Evolutionary conservation across 2,329 filamentous ascomycete species (phyloP).

Genomic region (Beauveria brongniartii): DNA sequence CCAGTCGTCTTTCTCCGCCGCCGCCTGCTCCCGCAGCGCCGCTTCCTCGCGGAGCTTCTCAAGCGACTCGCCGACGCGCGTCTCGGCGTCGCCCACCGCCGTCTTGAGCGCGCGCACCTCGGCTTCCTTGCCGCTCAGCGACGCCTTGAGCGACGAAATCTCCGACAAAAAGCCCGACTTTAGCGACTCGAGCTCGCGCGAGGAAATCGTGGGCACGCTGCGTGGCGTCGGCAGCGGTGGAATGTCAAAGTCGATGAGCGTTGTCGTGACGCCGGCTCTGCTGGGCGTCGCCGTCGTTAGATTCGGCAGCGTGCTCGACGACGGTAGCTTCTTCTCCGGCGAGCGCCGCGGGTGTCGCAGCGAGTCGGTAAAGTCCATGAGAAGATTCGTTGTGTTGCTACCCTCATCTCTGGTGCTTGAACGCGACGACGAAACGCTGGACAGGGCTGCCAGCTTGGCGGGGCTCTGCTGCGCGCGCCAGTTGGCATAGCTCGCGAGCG

Average conservation of each 20-base stretch:
- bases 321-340: constrained; percentile 33
- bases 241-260: constrained; percentile 70
- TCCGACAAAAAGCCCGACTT: constrained; percentile 88
- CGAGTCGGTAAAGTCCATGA: constrained; percentile 84
- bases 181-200: constrained; percentile 83
- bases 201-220: constrained; percentile 82
- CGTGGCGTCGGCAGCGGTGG: constrained; percentile 89
- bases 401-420: constrained; percentile 32
- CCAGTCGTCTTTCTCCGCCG: constrained; percentile 72
- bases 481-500: constrained; percentile 75
- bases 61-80: constrained; percentile 77
- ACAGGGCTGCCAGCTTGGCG: constrained; percentile 40
- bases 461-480: constrained; percentile 53
- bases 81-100: constrained; percentile 83
- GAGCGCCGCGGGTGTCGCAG: constrained; percentile 41
- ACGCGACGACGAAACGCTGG: constrained; percentile 28
- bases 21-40: constrained; percentile 59
- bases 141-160: constrained; percentile 89
- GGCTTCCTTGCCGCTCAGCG: constrained; percentile 84
- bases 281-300: constrained; percentile 35
- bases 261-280: constrained; percentile 44
- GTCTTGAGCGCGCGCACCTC: constrained; percentile 82
- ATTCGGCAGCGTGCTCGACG: constrained; percentile 24
- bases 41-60: constrained; percentile 77
- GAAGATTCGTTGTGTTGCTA: constrained; percentile 63